Percentiles rank a stretch among this genome's conserved stretches.
Conservation (phyloP, 495 filamentous ascomycete species). For the Pseudoneurospora amorphoporcata region DNA sequence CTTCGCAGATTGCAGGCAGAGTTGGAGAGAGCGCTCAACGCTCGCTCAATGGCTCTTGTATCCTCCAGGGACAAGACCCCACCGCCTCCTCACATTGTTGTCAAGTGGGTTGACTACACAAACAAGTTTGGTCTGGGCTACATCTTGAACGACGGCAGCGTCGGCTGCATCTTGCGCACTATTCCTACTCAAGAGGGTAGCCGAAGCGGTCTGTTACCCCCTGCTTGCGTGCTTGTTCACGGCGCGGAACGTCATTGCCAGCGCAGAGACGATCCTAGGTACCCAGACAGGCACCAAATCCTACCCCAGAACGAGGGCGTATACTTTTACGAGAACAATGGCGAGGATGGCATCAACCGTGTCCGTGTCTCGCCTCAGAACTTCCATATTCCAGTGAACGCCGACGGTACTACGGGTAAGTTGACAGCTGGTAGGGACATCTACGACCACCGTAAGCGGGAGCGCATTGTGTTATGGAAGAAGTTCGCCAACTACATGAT, state of each 20-base stretch:
- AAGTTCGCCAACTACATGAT: slow-evolving; percentile 96
- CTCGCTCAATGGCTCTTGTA: slow-evolving; percentile 40
- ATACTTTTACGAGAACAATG: slow-evolving; percentile 71
- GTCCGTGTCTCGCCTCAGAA: slow-evolving; percentile 49
- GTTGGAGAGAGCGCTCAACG: slow-evolving; percentile 46
- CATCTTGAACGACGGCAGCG: slow-evolving; percentile 72
- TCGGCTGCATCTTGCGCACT: slow-evolving; percentile 66
- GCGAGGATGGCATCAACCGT: slow-evolving; percentile 52
- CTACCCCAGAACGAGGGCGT: slow-evolving; percentile 53
- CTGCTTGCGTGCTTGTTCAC: slow-evolving; percentile 58
- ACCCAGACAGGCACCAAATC: slow-evolving; percentile 53
- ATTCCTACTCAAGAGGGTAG: slow-evolving; percentile 36
- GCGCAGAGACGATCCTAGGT: slow-evolving; percentile 41
- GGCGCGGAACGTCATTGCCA: slow-evolving; percentile 50
- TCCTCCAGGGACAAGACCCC: slow-evolving; percentile 30
- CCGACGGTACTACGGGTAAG: slow-evolving; percentile 44
- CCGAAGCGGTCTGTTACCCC: slow-evolving; percentile 44
- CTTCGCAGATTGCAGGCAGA: slow-evolving; percentile 40
- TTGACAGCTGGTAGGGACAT: slow-evolving; percentile 41
- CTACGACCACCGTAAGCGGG: slow-evolving; percentile 60
- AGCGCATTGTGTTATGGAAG: slow-evolving; percentile 70
- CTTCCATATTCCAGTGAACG: slow-evolving; percentile 44
- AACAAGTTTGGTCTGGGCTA: slow-evolving; percentile 85
- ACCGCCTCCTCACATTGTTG: slow-evolving; percentile 47
- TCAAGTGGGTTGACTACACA: slow-evolving; percentile 93